Evolutionary conservation across 2,329 filamentous ascomycete species (phyloP).

Genomic region (Neonectria neomacrospora): DNA sequence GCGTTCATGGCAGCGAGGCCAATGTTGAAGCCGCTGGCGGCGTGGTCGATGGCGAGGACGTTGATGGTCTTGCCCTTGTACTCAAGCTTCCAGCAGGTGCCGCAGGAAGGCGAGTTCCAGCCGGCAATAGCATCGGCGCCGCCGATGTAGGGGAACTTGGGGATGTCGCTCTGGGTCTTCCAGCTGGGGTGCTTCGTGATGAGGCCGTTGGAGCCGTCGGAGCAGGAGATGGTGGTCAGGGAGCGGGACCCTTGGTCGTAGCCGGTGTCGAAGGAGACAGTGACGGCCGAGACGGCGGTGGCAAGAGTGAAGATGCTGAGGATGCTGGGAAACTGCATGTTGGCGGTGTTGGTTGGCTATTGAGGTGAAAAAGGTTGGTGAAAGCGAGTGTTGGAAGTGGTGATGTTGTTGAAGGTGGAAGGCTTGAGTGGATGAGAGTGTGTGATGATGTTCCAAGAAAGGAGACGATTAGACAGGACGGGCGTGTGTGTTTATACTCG

Average conservation of each 20-base stretch:
- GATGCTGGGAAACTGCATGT: constrained; percentile 58
- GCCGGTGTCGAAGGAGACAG: constrained; percentile 76
- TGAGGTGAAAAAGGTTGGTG: constrained; percentile 23
- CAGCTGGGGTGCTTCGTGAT: constrained; percentile 68
- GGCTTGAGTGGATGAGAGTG: constrained; percentile 10
- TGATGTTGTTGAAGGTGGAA: constrained; percentile 4
- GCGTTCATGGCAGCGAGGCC: constrained; percentile 64
- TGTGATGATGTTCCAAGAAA: constrained; percentile 15
- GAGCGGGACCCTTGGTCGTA: constrained; percentile 72
- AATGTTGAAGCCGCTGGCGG: constrained; percentile 64
- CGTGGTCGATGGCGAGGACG: constrained; percentile 66
- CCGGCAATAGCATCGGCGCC: constrained; percentile 61
- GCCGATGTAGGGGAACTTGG: constrained; percentile 65
- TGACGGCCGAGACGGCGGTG: constrained; percentile 51
- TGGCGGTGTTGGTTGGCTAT: constrained; percentile 42
- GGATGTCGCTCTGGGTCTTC: constrained; percentile 63
- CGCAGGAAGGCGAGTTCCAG: constrained; percentile 68
- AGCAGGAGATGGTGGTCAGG: constrained; percentile 71
- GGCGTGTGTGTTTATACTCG: constrained; percentile 39
- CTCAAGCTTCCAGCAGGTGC: constrained; percentile 66
- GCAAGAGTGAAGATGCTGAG: constrained; percentile 53
- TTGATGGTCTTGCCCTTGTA: constrained; percentile 63
- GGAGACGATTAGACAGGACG: constrained; percentile 21
- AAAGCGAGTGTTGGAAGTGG: constrained; percentile 13
- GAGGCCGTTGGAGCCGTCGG: constrained; percentile 74